These are phyloP conservation scores for Penicillium rolfsii DNA, from an alignment of 2,329 filamentous ascomycete species.

Conservation along the genomic window DNA sequence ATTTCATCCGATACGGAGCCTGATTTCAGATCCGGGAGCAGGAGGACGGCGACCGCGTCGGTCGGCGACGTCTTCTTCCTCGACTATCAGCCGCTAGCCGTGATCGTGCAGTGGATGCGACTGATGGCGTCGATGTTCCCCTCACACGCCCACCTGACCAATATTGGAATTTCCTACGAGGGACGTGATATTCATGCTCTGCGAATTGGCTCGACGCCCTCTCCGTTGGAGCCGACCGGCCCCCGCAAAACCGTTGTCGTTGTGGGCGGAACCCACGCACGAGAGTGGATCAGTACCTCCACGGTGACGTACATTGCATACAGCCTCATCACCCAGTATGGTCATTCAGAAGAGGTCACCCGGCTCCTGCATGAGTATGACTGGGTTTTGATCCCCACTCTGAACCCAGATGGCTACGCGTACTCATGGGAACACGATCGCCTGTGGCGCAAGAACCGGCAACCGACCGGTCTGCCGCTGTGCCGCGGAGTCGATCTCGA, in stretches of 20 bases:
- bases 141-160: slow-evolving; percentile 72
- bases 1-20: slow-evolving; percentile 32
- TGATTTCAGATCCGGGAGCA: slow-evolving; percentile 36
- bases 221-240: slow-evolving; percentile 46
- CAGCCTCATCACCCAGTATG: slow-evolving; percentile 81
- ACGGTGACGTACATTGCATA: slow-evolving; percentile 91
- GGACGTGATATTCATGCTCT: slow-evolving; percentile 83
- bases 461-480: slow-evolving; percentile 78
- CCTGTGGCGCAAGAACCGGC: slow-evolving; percentile 89
- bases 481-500: slow-evolving; percentile 90
- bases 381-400: slow-evolving; percentile 81
- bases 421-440: slow-evolving; percentile 92
- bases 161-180: slow-evolving; percentile 83
- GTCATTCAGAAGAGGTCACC: slow-evolving; percentile 70
- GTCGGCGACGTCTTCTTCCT: slow-evolving; percentile 77
- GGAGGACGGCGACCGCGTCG: slow-evolving; percentile 38
- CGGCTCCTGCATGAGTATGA: slow-evolving; percentile 82
- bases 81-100: slow-evolving; percentile 86
- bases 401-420: slow-evolving; percentile 93
- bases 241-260: slow-evolving; percentile 78
- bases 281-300: slow-evolving; percentile 94
- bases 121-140: slow-evolving; percentile 89
- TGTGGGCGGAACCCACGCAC: slow-evolving; percentile 83
- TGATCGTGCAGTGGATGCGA: slow-evolving; percentile 88
- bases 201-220: slow-evolving; percentile 68